Base-by-base conservation (phyloP, 805 yeast species). In the Saturnispora sanitii region DNA sequence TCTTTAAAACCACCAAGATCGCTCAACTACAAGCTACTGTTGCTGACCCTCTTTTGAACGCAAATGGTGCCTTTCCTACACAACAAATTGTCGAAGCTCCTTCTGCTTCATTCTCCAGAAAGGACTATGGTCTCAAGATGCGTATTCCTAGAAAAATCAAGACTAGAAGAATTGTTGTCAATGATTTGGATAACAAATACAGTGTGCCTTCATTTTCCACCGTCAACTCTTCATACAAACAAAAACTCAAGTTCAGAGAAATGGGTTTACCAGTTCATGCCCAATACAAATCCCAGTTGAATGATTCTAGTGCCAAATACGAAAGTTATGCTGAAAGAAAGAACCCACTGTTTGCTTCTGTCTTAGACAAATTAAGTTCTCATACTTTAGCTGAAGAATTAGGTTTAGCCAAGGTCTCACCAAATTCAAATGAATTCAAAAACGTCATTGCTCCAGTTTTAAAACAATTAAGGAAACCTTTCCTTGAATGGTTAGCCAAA, bases 81-180 rank as follows among this genome's bases (percentile, higher is more conserved):
- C 87, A 79, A 53, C 94, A 83, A 57, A 67, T 81, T 32, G 69
- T 84, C 30, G 79, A 73, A 57, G 77, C 92, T 0, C 77, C 82
- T 38, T 73, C 77, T 37, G 67, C 82, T 6, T 70, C 81, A 36
- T 71, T 79, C 34, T 56, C 67, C 12, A 67, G 84, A 60, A 78
- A 81, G 46, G 83, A 82, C 58, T 84, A 73, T 69, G 95, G 95
- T 52, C 60, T 84, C 45, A 84, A 84, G 55, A 65, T 78, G 34
- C 66, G 82, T 17, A 62, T 84, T 35, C 95, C 95, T 3, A 64
- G 66, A 29, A 77, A 73, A 49, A 57, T 73, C 35, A 76, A 75
- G 31, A 64, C 75, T 15, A 70, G 79, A 31, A 75, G 74, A 55
- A 66, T 84, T 33, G 75, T 78, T 7, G 68, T 69, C 49, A 78